phyloP scores from a whole-genome alignment of 2,329 filamentous ascomycete species.

The Pezizomycotina sp. region DNA sequence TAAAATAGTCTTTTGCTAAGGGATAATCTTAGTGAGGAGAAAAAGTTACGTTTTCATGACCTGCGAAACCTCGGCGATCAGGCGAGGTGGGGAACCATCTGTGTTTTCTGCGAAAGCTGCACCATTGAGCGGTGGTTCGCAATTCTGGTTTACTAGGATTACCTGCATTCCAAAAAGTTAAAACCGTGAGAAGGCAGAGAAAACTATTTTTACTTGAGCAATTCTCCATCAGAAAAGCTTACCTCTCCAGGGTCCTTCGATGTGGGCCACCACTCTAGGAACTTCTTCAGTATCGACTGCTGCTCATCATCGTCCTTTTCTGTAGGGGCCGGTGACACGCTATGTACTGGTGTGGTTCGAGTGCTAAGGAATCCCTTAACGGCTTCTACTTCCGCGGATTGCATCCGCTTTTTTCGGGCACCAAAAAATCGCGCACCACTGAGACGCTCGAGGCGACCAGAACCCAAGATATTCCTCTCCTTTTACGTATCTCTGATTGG shows the following conservation, averaged over 20 bases:
- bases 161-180: too few species aligned
- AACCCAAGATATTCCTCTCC: constrained; percentile 72
- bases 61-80: constrained; percentile 26
- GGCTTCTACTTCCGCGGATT: constrained; percentile 64
- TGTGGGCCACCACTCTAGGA: constrained; percentile 46
- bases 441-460: constrained; percentile 87
- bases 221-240: constrained; percentile 8
- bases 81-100: constrained; percentile 23
- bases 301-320: constrained; percentile 31
- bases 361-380: constrained; percentile 48
- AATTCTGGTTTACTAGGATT: constrained; percentile 36
- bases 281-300: constrained; percentile 37
- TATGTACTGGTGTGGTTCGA: constrained; percentile 16
- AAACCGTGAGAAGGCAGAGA: neutral
- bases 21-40: constrained; percentile 27
- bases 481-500: constrained; percentile 86
- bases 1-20: constrained; percentile 34
- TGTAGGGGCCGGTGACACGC: constrained; percentile 12
- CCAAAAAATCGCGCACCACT: constrained; percentile 71
- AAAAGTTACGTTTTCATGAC: constrained; percentile 25
- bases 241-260: constrained; percentile 25
- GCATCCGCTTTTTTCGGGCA: constrained; percentile 54
- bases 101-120: constrained; percentile 21
- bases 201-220: constrained; percentile 5
- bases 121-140: constrained; percentile 52